Evolutionary conservation across 495 filamentous ascomycete species (phyloP).

Genomic region (Echria macrotheca): DNA sequence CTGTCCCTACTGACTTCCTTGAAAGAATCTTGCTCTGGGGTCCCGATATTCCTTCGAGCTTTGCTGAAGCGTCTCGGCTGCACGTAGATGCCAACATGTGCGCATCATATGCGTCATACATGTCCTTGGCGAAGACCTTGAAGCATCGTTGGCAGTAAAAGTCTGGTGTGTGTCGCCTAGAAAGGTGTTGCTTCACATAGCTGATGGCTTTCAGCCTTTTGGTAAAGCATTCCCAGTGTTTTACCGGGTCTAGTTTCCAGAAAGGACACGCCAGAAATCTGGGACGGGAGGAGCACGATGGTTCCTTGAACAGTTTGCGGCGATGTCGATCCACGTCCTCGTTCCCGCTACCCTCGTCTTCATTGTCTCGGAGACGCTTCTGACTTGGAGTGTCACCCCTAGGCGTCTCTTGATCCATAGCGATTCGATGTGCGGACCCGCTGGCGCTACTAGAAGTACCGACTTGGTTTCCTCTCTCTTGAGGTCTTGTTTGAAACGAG

Average conservation of each 20-base stretch:
- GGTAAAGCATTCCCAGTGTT: conserved; percentile 15
- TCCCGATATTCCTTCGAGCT: conserved; percentile 12
- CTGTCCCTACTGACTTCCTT: conserved; percentile 2
- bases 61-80: neutral
- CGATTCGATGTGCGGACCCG: too few species aligned
- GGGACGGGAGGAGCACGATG: neutral
- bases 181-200: conserved; percentile 21
- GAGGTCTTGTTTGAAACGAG: too few species aligned
- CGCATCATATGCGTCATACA: conserved; percentile 3
- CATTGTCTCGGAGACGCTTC: too few species aligned
- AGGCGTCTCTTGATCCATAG: too few species aligned
- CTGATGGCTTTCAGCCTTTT: conserved; percentile 11
- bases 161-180: conserved; percentile 10
- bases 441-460: too few species aligned
- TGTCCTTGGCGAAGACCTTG: conserved; percentile 8
- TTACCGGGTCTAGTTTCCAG: conserved; percentile 14
- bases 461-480: too few species aligned
- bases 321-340: too few species aligned
- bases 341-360: too few species aligned
- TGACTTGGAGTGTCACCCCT: too few species aligned
- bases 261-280: conserved; percentile 17
- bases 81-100: conserved; percentile 8
- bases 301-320: neutral
- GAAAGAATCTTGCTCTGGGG: conserved; percentile 10
- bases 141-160: conserved; percentile 20